Conservation (phyloP, 371 early-diverging fungal species). For the Sporodiniella umbellata region DNA sequence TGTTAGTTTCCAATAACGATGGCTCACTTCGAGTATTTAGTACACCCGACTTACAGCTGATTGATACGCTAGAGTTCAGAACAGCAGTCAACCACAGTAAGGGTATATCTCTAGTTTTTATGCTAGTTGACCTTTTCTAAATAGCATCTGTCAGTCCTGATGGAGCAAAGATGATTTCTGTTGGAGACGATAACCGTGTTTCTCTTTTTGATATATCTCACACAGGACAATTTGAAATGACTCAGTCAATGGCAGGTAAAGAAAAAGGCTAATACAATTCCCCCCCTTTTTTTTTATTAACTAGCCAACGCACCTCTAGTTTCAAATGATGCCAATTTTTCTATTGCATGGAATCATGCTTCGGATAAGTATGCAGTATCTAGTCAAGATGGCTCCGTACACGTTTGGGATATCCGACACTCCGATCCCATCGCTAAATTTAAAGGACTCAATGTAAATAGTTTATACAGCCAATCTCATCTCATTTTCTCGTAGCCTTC, state of each 20-base stretch:
- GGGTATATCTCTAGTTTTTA: neutral
- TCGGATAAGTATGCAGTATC: slow-evolving; percentile 75
- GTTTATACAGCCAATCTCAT: neutral
- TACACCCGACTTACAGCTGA: slow-evolving; percentile 65
- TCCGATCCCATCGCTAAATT: slow-evolving; percentile 41
- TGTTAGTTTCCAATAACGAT: slow-evolving; percentile 93
- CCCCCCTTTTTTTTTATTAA: too few species aligned
- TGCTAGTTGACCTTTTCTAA: neutral
- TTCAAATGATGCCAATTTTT: slow-evolving; percentile 33
- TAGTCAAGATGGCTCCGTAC: slow-evolving; percentile 82
- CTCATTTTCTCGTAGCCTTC: slow-evolving; percentile 27
- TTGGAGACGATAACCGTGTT: slow-evolving; percentile 85
- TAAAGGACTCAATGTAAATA: slow-evolving; percentile 38
- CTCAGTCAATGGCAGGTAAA: slow-evolving; percentile 65
- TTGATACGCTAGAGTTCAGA: slow-evolving; percentile 71
- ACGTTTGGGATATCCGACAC: slow-evolving; percentile 63
- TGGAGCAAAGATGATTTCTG: slow-evolving; percentile 77
- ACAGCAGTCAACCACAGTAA: slow-evolving; percentile 83
- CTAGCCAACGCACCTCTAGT: too few species aligned
- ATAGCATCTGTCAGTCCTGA: slow-evolving; percentile 80
- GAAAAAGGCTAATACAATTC: neutral
- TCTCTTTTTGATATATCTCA: slow-evolving; percentile 70
- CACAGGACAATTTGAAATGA: slow-evolving; percentile 57
- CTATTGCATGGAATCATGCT: slow-evolving; percentile 65
- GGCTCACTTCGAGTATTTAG: slow-evolving; percentile 86